Base-by-base conservation (phyloP, 257 asterid genomes). In the Solanum pennellii region DNA sequence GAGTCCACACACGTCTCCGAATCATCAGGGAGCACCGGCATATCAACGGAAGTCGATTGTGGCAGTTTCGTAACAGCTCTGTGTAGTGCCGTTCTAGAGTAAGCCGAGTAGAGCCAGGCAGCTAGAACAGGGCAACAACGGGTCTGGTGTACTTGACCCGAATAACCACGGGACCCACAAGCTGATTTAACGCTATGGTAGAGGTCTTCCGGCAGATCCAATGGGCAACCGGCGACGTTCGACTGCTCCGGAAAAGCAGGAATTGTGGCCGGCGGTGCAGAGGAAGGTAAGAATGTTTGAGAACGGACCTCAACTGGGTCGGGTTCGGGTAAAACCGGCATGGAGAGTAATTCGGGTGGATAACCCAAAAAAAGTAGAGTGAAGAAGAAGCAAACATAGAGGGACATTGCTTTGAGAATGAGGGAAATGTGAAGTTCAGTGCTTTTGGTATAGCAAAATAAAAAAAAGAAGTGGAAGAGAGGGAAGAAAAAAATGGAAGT, bases 241-340 rank as follows among this genome's bases (percentile, higher is more conserved):
- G 98, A 94, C 89, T 96, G 98, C 88, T 94, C 98, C n/a, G 96
- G 98, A 92, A 96, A 96, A 77, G 99, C 99, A 44, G 98, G 98
- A 87, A 96, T 96, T 69, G 98, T 96, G 82, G 96, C 91, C n/a
- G 95, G 91, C 1, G 96, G 92, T 62, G 96, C 56, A 16, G 66
- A 92, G 86, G 87, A 39, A 79, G 91, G 95, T 69, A 88, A 86
- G 52, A 91, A 91, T 41, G 92, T 91, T 75, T 93, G 97, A 83
- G 95, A 92, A 31, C 91, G 92, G 86, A 89, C 82, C 2, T 93
- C n/a, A 6, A 90, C 91, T 23, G 94, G 96, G 87, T 88, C 94
- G 7, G 96, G 99, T 89, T 94, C 91, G 85, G 98, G 92, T 76
- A 91, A 41, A 42, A 86, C 88, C 91, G 96, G 93, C 65, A 86